Conservation (phyloP, 2,329 filamentous ascomycete species). For the Penicillium oxalicum region DNA sequence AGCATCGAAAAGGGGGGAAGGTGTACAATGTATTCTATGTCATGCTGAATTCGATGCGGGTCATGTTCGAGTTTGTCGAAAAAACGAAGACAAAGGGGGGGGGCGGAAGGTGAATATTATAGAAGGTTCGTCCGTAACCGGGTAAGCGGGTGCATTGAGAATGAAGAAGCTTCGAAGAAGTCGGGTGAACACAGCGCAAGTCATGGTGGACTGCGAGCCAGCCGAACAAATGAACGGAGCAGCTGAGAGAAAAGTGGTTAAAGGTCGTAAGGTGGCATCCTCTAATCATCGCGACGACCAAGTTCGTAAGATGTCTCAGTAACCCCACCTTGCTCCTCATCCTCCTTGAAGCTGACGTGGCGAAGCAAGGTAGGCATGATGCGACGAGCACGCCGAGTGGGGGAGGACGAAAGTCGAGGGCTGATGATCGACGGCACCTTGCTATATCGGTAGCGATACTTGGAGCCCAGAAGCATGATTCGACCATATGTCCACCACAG, state of each 20-base stretch:
- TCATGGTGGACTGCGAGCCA: background rate
- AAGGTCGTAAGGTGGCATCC: too few species aligned
- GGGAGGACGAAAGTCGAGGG: slow-evolving; percentile 26
- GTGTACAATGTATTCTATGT: slow-evolving; percentile 14
- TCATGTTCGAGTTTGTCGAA: slow-evolving; percentile 24
- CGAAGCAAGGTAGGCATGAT: slow-evolving; percentile 34
- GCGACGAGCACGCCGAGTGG: slow-evolving; percentile 29
- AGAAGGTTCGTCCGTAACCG: background rate
- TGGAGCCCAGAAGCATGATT: slow-evolving; percentile 36
- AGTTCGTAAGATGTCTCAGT: slow-evolving; percentile 38
- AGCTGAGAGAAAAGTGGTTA: slow-evolving; percentile 7
- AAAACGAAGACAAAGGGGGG: slow-evolving; percentile 19
- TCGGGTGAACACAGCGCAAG: background rate
- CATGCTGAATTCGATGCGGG: slow-evolving; percentile 21
- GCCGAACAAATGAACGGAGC: background rate
- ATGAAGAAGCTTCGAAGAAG: background rate
- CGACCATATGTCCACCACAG: slow-evolving; percentile 50
- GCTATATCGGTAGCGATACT: slow-evolving; percentile 37
- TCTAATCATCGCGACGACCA: slow-evolving; percentile 25
- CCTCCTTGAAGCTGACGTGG: slow-evolving; percentile 36
- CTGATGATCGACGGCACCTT: slow-evolving; percentile 25
- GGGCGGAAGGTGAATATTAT: slow-evolving; percentile 8
- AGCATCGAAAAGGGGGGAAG: slow-evolving; percentile 12
- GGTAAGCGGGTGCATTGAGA: background rate
- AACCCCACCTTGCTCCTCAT: slow-evolving; percentile 31